A percentile compares a stretch with the other conserved stretches of the same genome.
Evolutionary conservation across 768 basidiomycete genomes (phyloP).

Genomic region (Boletellus ananas): DNA sequence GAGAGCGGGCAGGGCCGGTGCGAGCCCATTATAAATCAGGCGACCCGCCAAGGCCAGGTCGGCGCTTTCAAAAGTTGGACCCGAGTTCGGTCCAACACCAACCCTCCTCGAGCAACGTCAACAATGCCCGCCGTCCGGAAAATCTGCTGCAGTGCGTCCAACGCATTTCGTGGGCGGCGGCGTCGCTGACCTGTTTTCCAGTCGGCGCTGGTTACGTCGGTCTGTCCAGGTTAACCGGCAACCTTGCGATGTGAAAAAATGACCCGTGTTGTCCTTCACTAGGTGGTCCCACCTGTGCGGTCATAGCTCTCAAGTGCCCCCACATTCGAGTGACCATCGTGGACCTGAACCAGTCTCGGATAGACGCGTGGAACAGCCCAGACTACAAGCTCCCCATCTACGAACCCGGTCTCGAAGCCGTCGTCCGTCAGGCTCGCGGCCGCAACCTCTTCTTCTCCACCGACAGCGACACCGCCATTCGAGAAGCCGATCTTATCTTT

Average conservation of each 20-base stretch:
- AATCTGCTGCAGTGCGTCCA: slow-evolving; percentile 82
- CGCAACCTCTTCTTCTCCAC: slow-evolving; percentile 97
- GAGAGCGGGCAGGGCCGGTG: too few species aligned
- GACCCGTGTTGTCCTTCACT: slow-evolving; percentile 12
- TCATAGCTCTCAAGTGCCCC: slow-evolving; percentile 91
- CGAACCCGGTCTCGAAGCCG: slow-evolving; percentile 92
- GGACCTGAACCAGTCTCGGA: slow-evolving; percentile 90
- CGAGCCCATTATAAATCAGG: too few species aligned
- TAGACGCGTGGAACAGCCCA: slow-evolving; percentile 94
- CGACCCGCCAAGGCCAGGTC: too few species aligned
- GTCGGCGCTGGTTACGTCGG: slow-evolving; percentile 94
- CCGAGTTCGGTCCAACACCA: too few species aligned
- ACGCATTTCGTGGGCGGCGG: neutral
- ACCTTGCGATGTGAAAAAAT: slow-evolving; percentile 7
- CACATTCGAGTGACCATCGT: slow-evolving; percentile 95
- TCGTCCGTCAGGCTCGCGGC: slow-evolving; percentile 83
- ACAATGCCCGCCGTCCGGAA: slow-evolving; percentile 57
- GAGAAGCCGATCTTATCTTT: slow-evolving; percentile 96
- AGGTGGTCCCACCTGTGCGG: slow-evolving; percentile 95
- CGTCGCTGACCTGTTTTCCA: slow-evolving; percentile 25
- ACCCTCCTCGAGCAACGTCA: too few species aligned
- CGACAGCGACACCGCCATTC: slow-evolving; percentile 88
- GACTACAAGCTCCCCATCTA: slow-evolving; percentile 91
- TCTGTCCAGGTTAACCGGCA: slow-evolving; percentile 34
- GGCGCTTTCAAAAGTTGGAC: too few species aligned